A percentile compares a stretch with the other conserved stretches of the same genome.
Conservation (phyloP, 768 basidiomycete genomes). For the Amyloporia xantha region DNA sequence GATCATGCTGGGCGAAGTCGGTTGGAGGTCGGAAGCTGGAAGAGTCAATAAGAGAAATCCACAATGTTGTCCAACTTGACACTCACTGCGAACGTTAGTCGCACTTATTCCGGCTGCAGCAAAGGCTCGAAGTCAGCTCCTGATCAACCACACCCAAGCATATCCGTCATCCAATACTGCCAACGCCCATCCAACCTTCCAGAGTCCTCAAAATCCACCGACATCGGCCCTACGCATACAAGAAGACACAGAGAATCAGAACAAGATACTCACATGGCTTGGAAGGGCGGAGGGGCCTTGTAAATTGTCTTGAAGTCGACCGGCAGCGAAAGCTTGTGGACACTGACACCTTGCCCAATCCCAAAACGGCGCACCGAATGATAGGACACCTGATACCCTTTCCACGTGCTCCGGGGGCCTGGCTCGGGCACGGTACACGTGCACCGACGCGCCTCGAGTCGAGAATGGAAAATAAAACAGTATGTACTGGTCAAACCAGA, state of each 20-base stretch:
- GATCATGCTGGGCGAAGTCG: conserved; percentile 66
- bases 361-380: background rate
- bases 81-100: conserved; percentile 32
- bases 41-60: background rate
- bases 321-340: conserved; percentile 19
- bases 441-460: background rate
- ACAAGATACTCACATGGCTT: conserved; percentile 22
- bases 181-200: conserved; percentile 29
- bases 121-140: conserved; percentile 18
- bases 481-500: no score
- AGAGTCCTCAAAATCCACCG: conserved; percentile 7
- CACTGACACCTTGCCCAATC: background rate
- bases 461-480: no score
- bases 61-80: no score
- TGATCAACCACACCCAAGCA: conserved; percentile 11
- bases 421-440: background rate
- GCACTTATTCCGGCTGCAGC: conserved; percentile 29
- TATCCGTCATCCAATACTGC: conserved; percentile 23
- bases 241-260: conserved; percentile 1
- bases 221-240: conserved; percentile 1
- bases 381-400: background rate
- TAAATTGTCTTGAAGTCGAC: conserved; percentile 32
- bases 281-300: conserved; percentile 23
- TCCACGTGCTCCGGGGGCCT: conserved; percentile 1
- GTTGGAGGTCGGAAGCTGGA: conserved; percentile 27